A percentile compares a stretch with the other conserved stretches of the same genome.
Evolutionary conservation across 2,329 filamentous ascomycete species (phyloP).

Genomic region (Claviceps paspali): DNA sequence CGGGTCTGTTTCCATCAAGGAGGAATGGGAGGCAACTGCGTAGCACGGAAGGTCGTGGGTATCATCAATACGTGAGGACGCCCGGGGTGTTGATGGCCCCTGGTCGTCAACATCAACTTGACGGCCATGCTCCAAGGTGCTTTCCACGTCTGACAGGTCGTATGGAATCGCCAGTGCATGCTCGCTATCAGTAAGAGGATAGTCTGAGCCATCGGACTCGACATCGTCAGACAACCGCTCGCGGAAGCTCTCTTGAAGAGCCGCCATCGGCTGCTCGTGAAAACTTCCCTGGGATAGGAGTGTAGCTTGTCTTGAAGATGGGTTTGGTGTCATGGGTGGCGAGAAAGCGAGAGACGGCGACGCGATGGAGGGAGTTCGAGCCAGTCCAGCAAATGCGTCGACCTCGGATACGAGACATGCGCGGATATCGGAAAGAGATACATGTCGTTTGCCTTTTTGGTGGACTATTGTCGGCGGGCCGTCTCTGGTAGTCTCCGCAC

Average conservation of each 20-base stretch:
- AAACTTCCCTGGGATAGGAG: constrained; percentile 15
- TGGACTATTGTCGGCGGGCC: constrained; percentile 22
- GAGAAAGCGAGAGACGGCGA: constrained; percentile 31
- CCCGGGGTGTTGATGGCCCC: constrained; percentile 36
- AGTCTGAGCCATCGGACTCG: constrained; percentile 9
- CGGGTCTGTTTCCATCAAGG: constrained; percentile 6
- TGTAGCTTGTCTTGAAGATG: constrained; percentile 18
- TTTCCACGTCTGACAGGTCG: constrained; percentile 21
- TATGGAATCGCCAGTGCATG: constrained; percentile 42
- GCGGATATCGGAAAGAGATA: constrained; percentile 47
- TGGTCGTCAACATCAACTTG: constrained; percentile 21
- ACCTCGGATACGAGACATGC: constrained; percentile 53
- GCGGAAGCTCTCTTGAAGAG: constrained; percentile 13
- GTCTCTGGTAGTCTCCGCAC: constrained; percentile 11
- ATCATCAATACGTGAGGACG: constrained; percentile 29
- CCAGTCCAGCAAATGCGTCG: constrained; percentile 46
- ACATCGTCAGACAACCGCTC: constrained; percentile 12
- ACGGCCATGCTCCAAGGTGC: constrained; percentile 19
- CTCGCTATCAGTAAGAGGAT: constrained; percentile 33
- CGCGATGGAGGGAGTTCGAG: constrained; percentile 37
- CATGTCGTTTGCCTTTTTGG: constrained; percentile 49
- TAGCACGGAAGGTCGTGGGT: constrained; percentile 8
- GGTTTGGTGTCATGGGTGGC: constrained; percentile 29
- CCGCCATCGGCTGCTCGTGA: constrained; percentile 12
- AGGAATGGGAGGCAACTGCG: constrained; percentile 15